Conservation (phyloP, 2,329 filamentous ascomycete species). For the Thelonectria olida region DNA sequence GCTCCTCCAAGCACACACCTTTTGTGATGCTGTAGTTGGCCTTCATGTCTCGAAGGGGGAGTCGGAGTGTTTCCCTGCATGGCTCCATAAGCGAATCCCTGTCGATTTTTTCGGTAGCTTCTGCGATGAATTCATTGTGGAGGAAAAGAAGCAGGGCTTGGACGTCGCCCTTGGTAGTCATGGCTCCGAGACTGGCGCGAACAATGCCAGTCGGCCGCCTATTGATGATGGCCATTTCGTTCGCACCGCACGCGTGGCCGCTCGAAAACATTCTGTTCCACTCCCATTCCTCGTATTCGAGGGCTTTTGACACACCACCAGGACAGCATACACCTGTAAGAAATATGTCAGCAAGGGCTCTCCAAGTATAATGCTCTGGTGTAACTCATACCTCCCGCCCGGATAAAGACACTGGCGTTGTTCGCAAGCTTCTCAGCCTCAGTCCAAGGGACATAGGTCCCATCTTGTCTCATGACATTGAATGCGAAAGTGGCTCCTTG, state of each 20-base stretch:
- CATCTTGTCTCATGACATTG: slow-evolving; percentile 64
- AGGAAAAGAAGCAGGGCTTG: slow-evolving; percentile 59
- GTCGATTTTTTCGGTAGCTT: neutral
- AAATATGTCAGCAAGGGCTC: neutral
- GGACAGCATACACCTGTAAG: slow-evolving; percentile 57
- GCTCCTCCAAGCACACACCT: slow-evolving; percentile 10
- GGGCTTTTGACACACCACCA: slow-evolving; percentile 55
- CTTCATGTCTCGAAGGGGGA: slow-evolving; percentile 28
- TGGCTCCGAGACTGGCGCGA: slow-evolving; percentile 68
- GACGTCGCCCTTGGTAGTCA: slow-evolving; percentile 66
- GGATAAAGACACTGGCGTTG: slow-evolving; percentile 64
- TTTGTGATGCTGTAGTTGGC: slow-evolving; percentile 12
- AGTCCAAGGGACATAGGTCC: slow-evolving; percentile 63
- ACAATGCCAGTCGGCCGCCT: slow-evolving; percentile 68
- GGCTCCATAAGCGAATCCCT: slow-evolving; percentile 21
- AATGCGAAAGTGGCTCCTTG: slow-evolving; percentile 73
- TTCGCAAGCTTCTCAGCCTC: slow-evolving; percentile 69
- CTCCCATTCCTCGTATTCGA: slow-evolving; percentile 63
- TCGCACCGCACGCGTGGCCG: slow-evolving; percentile 66
- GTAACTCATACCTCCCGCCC: slow-evolving; percentile 56
- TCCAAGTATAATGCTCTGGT: no score
- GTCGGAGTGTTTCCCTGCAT: slow-evolving; percentile 12
- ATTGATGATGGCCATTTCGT: slow-evolving; percentile 61
- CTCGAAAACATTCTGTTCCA: slow-evolving; percentile 63
- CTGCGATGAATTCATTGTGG: slow-evolving; percentile 31